Percentiles rank a stretch among this genome's conserved stretches.
Evolutionary conservation across 1,284 basidiomycete genomes (phyloP).

Genomic region (Apiotrichum gracile): DNA sequence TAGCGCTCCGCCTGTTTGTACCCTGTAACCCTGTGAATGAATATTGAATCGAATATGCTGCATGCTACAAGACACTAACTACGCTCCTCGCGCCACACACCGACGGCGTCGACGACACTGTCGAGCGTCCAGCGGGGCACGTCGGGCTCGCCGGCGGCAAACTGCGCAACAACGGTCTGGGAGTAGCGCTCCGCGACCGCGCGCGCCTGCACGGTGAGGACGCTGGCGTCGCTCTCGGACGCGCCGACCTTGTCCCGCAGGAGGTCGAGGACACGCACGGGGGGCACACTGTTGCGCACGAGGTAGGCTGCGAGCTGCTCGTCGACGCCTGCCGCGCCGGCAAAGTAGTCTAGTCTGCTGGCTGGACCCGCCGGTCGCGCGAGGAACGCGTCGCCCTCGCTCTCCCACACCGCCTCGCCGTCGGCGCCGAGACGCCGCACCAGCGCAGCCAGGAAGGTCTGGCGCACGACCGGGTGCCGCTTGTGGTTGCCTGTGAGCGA

Average conservation of each 20-base stretch:
- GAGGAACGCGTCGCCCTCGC: too few relatives aligned
- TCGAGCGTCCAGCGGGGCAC: constrained; percentile 23
- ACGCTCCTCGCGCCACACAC: constrained; percentile 16
- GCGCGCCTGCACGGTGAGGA: constrained; percentile 19
- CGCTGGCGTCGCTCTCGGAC: background rate
- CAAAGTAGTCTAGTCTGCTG: background rate
- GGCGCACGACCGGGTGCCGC: constrained; percentile 26
- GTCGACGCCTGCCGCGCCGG: background rate
- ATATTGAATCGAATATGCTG: too few relatives aligned
- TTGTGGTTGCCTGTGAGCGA: constrained; percentile 15
- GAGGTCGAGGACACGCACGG: constrained; percentile 19
- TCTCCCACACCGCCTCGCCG: too few relatives aligned
- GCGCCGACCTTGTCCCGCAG: constrained; percentile 15
- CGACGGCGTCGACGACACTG: constrained; percentile 22
- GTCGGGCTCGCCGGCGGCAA: background rate
- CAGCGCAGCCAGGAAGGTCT: constrained; percentile 24
- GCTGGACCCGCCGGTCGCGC: background rate
- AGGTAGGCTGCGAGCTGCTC: constrained; percentile 16
- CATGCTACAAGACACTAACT: background rate
- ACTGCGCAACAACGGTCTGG: constrained; percentile 6
- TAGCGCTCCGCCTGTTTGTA: too few relatives aligned
- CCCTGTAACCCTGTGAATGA: too few relatives aligned
- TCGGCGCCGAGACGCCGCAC: background rate
- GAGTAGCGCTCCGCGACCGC: constrained; percentile 22
- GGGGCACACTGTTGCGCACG: constrained; percentile 21